Base-by-base conservation (phyloP, 331 rosid species). In the Erythrophleum ivorense region DNA sequence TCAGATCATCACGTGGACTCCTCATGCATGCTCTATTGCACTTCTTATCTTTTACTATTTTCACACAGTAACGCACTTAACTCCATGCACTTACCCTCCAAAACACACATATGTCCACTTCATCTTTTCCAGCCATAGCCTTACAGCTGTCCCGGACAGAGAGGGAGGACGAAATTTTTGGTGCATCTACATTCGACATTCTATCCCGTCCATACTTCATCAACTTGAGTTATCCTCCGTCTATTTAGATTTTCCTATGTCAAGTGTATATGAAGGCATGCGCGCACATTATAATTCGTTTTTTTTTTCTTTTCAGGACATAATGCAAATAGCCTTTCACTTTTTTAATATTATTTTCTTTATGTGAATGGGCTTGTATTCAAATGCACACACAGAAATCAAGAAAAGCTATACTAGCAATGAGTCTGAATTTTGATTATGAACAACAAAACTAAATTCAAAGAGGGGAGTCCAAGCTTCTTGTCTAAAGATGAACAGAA, bases 1-100 rank as follows among this genome's bases (percentile, higher is more conserved):
- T 91, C 93, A 93, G 92, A 81, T 18, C 24, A 86, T 89, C 94
- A 90, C 92, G 86, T 91, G 97, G 79, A 86, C 78, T 71, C 85
- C 88, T 86, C 94, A 66, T 86, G 90, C 86, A 80, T 73, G 16
- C 86, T 58, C 86, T 65, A 78, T 82, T 80, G 18, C 29, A 3
- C 33, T n/a, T 11, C 52, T 67, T 31, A 4, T 16, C 72, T 19
- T 68, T 68, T 19, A 68, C 24, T 50, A 21, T 3, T 3, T 21
- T 75, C 50, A n/a, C 86, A 57, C 85, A 77, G 9, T 1, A 13
- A 1, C 34, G 4, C 15, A 29, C 14, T 36, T 62, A 73, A 45
- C 34, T 40, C 82, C 43, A 73, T 79, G 74, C 86, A 79, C 82
- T 79, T 71, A 41, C 29, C 43, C 33, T 43, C 77, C 15, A 43